Conservation (phyloP, 768 basidiomycete species). For the Lactifluus pinguis region DNA sequence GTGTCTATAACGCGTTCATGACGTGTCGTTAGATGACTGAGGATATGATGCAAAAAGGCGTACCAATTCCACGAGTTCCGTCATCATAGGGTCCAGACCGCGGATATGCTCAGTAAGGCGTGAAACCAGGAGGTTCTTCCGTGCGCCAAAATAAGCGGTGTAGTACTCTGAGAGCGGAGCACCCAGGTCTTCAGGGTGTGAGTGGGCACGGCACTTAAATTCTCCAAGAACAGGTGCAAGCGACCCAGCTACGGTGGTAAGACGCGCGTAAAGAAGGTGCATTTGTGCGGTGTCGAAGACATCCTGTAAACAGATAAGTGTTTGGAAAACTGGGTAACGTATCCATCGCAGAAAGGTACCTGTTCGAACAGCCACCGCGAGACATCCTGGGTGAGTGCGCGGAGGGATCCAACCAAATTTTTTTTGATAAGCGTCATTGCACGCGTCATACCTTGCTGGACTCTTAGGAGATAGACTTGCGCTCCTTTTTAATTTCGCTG, state of each 20-base stretch:
- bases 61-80: too few species aligned
- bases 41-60: slow-evolving; percentile 7
- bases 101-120: too few species aligned
- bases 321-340: neutral
- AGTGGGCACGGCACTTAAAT: too few species aligned
- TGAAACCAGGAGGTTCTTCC: slow-evolving; percentile 35
- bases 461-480: slow-evolving; percentile 90
- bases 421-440: slow-evolving; percentile 90
- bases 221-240: too few species aligned
- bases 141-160: slow-evolving; percentile 65
- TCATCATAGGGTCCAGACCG: too few species aligned
- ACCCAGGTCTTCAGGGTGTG: too few species aligned
- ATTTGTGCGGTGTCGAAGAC: too few species aligned
- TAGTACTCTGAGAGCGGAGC: slow-evolving; percentile 35
- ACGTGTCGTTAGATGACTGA: too few species aligned
- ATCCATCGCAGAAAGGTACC: neutral
- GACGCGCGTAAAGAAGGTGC: too few species aligned
- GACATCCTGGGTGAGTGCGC: slow-evolving; percentile 71
- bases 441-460: slow-evolving; percentile 58
- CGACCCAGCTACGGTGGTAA: too few species aligned
- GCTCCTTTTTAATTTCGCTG: slow-evolving; percentile 44
- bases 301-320: slow-evolving; percentile 35
- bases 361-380: slow-evolving; percentile 32
- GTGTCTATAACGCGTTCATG: too few species aligned
- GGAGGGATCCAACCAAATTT: slow-evolving; percentile 86